Base-by-base conservation (phyloP, 345 rosid genomes). In the Populus ilicifolia region DNA sequence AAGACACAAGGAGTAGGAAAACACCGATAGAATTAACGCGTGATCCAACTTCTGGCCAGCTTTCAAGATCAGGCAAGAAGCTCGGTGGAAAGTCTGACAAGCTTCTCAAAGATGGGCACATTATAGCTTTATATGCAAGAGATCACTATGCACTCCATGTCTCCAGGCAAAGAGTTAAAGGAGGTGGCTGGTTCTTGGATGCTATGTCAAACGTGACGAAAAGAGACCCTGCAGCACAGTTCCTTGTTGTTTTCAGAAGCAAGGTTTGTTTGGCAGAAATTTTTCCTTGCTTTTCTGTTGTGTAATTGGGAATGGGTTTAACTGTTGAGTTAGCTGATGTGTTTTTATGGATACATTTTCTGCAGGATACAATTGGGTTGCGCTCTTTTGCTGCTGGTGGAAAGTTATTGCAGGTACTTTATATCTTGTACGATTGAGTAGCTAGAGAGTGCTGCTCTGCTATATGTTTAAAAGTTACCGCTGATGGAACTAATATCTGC, bases 351-450 rank as follows among this genome's bases (percentile, higher is more conserved):
- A 69, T 30, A 23, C 54, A 56, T 67, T 35, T 78, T 64, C 67
- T 56, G 54, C 89, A 96, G 99, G 98, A 94, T 68, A 90, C 93
- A n/a, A 89, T 96, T 83, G 99, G 98, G 68, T 73, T 96, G 87
- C 93, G 99, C 18, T 96, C 99, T 74, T 94, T 96, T 89, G 94
- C 98, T 88, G 96, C 99, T 35, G 99, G 99, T 75, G 99, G 99
- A 70, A 96, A 94, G 89, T 87, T 96, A 82, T 78, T 96, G 89
- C 99, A 96, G 98, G 99, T 92, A 89, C 17, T 46, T 50, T 6
- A 29, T 63, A 5, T 74, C 63, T 44, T 75, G 33, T 17, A 63
- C 36, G 48, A 39, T 46, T 59, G 63, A 68, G 27, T 30, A 35
- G 25, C 46, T 78, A 48, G 12, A 71, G 65, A 20, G 59, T 67